Evolutionary conservation across 495 filamentous ascomycete genomes (phyloP).

Genomic region (Physcia stellaris): DNA sequence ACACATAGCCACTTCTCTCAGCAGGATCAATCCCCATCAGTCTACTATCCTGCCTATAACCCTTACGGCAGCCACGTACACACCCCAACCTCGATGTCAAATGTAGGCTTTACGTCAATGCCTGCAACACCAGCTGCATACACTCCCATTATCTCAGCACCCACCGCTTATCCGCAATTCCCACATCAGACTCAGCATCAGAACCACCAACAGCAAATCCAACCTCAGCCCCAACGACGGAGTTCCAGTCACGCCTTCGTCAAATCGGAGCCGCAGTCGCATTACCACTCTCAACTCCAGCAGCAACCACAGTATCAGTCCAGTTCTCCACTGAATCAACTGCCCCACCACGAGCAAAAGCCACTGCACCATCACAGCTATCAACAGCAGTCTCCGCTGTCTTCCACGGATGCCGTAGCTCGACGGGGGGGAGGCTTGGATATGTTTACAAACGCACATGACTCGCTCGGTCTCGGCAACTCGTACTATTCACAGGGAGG

Average conservation of each 20-base stretch:
- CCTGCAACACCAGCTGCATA: conserved; percentile 5
- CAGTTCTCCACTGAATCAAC: no score
- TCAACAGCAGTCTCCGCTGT: not conserved
- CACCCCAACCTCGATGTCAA: not conserved
- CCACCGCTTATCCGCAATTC: not conserved
- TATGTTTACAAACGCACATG: no score
- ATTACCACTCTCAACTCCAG: not conserved
- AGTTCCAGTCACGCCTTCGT: not conserved
- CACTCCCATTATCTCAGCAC: not conserved
- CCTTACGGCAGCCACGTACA: conserved; percentile 1
- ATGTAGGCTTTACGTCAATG: conserved; percentile 8
- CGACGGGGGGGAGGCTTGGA: no score
- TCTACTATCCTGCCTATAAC: conserved; percentile 1
- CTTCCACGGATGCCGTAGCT: no score
- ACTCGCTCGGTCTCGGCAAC: no score
- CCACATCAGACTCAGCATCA: not conserved
- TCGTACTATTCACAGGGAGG: no score
- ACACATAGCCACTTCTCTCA: not conserved
- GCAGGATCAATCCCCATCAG: not conserved
- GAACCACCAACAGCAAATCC: conserved; percentile 1
- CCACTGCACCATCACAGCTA: not conserved
- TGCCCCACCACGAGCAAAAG: not conserved
- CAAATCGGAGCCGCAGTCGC: not conserved
- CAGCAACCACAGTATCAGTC: no score
- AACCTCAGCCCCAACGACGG: not conserved